phyloP scores from a whole-genome alignment of 345 rosid species.

The Aquilaria malaccensis region DNA sequence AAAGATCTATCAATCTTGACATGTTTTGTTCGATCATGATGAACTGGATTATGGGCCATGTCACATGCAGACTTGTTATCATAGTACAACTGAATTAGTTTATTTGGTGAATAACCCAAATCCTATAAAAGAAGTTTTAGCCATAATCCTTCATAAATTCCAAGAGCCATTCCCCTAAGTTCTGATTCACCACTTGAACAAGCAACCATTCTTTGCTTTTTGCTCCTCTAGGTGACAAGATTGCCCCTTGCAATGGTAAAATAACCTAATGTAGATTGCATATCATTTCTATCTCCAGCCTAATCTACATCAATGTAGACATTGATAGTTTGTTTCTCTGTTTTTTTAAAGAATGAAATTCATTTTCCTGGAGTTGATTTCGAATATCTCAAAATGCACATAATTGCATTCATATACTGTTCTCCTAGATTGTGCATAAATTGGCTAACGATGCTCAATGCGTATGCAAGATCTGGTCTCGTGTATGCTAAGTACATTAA shows the following conservation, averaged over 20 bases:
- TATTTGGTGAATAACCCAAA: neutral
- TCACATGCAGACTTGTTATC: neutral
- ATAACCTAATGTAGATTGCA: neutral
- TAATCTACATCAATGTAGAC: too few species aligned
- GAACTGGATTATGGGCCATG: neutral
- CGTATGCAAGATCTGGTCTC: too few species aligned
- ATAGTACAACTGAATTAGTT: neutral
- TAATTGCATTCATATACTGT: too few species aligned
- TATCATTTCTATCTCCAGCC: too few species aligned
- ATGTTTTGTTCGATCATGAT: neutral
- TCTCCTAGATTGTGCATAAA: too few species aligned
- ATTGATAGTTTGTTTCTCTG: too few species aligned
- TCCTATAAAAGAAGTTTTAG: neutral
- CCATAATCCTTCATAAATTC: neutral
- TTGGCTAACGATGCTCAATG: too few species aligned
- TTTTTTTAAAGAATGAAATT: too few species aligned
- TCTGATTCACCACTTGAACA: neutral
- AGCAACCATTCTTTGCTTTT: neutral
- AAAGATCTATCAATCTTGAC: neutral
- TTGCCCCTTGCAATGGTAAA: neutral
- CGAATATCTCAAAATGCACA: too few species aligned
- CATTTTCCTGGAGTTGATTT: too few species aligned
- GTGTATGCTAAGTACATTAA: neutral
- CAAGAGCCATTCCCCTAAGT: neutral
- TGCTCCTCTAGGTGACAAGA: neutral